Percentiles rank a stretch among this genome's conserved stretches.
Conservation (phyloP, 2,329 filamentous ascomycete genomes). For the Graphilbum sp. region DNA sequence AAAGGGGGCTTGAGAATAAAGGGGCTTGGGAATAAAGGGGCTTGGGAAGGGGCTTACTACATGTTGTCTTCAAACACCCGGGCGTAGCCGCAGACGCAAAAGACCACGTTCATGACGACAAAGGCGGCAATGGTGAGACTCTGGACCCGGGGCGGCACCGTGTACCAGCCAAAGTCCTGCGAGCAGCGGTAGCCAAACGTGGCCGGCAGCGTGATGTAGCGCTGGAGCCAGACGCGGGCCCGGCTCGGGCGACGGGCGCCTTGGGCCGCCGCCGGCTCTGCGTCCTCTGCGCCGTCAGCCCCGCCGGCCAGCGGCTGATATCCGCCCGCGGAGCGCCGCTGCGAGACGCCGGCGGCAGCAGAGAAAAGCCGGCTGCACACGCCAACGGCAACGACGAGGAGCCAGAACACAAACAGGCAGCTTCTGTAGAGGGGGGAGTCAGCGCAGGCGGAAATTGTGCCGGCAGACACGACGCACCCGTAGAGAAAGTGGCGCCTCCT, state of each 20-base stretch:
- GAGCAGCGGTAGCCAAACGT: conserved; percentile 26
- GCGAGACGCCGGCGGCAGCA: neutral
- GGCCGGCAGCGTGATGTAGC: conserved; percentile 11
- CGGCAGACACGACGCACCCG: conserved; percentile 14
- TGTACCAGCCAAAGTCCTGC: conserved; percentile 23
- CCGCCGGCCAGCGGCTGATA: neutral
- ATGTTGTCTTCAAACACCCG: conserved; percentile 8
- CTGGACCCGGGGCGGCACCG: conserved; percentile 11
- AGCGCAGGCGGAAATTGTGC: too few species aligned
- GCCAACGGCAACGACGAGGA: conserved; percentile 14
- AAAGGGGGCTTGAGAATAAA: too few species aligned
- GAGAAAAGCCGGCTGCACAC: neutral
- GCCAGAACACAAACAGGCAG: conserved; percentile 20
- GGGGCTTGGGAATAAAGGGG: too few species aligned
- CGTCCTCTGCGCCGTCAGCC: neutral
- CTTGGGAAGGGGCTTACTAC: too few species aligned
- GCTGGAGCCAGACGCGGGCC: conserved; percentile 3
- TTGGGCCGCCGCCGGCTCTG: neutral
- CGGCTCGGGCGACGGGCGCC: neutral
- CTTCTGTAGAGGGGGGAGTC: neutral
- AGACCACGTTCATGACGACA: conserved; percentile 5
- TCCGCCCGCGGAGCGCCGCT: neutral
- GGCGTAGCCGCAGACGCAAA: conserved; percentile 8
- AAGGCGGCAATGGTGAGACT: conserved; percentile 6
- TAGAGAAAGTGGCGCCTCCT: conserved; percentile 19